phyloP scores from a whole-genome alignment of 371 early-diverging fungal genomes.

The Saksenaea oblongispora region DNA sequence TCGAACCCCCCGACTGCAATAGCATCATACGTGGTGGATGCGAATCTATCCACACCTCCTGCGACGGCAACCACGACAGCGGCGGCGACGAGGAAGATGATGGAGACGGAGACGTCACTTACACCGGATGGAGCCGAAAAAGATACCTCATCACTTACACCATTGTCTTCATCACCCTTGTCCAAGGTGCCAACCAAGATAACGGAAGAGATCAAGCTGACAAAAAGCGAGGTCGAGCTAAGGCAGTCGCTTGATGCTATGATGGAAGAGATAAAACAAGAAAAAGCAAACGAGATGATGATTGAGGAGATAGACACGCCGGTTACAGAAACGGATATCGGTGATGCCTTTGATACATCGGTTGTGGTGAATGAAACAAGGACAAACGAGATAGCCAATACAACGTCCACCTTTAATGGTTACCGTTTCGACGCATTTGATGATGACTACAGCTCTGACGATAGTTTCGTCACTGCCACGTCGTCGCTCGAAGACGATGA shows the following conservation, averaged over 20 bases:
- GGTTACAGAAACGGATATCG: background rate
- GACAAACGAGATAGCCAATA: background rate
- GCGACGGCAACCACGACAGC: too few species aligned
- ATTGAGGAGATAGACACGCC: background rate
- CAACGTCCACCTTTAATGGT: background rate
- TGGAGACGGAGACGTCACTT: too few species aligned
- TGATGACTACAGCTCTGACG: background rate
- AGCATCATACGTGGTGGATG: background rate
- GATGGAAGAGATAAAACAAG: slow-evolving; percentile 9
- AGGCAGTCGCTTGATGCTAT: slow-evolving; percentile 12
- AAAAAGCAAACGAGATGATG: background rate
- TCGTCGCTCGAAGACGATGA: background rate
- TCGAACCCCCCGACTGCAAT: background rate
- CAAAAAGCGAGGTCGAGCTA: slow-evolving; percentile 5
- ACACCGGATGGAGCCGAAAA: too few species aligned
- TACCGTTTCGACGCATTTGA: background rate
- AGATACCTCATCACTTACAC: too few species aligned
- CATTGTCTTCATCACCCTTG: background rate
- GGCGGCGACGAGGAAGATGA: background rate
- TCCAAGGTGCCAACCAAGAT: background rate
- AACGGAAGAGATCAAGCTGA: background rate
- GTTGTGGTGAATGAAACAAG: background rate
- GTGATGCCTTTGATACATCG: slow-evolving; percentile 9
- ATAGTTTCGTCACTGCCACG: background rate
- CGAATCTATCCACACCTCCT: too few species aligned